phyloP scores from a whole-genome alignment of 164 flowering plant genomes.

The Kingdonia uniflora region DNA sequence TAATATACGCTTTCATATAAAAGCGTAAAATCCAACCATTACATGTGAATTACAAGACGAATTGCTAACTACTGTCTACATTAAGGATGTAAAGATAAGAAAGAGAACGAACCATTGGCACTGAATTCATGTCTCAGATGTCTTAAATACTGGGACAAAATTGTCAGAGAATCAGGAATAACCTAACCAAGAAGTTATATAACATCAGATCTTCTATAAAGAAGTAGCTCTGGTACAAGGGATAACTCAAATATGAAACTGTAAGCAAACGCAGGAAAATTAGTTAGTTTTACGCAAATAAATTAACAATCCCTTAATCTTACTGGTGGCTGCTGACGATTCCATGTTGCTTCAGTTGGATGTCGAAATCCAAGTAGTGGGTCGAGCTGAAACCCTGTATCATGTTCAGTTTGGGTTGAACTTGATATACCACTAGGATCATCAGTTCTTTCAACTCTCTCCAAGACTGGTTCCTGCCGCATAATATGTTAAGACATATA shows the following conservation, averaged over 20 bases:
- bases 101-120: slow-evolving; percentile 31
- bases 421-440: slow-evolving; percentile 18
- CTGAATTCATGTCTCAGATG: slow-evolving; percentile 50
- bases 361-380: slow-evolving; percentile 22
- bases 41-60: too few relatives aligned
- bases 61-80: neutral
- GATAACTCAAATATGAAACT: too few relatives aligned
- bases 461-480: slow-evolving; percentile 31
- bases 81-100: neutral
- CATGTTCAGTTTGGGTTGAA: slow-evolving; percentile 25
- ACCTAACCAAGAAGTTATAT: slow-evolving; percentile 32
- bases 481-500: slow-evolving; percentile 3
- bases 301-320: slow-evolving; percentile 8
- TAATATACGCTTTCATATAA: too few relatives aligned
- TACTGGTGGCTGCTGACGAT: slow-evolving; percentile 53
- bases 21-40: too few relatives aligned
- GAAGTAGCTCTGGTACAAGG: neutral
- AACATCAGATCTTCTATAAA: neutral
- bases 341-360: slow-evolving; percentile 41
- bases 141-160: slow-evolving; percentile 57
- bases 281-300: too few relatives aligned
- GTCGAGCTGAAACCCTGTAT: slow-evolving; percentile 22
- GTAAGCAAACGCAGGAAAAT: neutral
- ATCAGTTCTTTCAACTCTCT: slow-evolving; percentile 21
- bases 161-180: slow-evolving; percentile 77